A percentile compares a stretch with the other conserved stretches of the same genome.
Evolutionary conservation across 805 yeast genomes (phyloP).

Genomic region (Yarrowia sp.): DNA sequence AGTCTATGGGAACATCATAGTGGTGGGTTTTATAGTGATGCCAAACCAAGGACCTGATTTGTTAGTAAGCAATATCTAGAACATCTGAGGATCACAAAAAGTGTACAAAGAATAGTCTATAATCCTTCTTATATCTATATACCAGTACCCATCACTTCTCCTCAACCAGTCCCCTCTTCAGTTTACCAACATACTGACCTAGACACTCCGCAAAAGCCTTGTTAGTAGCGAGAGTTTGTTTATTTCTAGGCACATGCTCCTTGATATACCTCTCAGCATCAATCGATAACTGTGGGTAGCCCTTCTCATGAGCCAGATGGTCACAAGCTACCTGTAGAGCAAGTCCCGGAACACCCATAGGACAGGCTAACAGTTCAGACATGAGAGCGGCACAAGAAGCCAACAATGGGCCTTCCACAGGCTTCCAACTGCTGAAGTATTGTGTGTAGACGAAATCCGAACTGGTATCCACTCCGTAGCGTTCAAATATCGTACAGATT

Average conservation of each 20-base stretch:
- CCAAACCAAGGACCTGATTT: too few species aligned
- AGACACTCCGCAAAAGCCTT: background rate
- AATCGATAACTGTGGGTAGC: background rate
- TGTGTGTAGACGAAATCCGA: background rate
- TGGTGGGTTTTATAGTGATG: too few species aligned
- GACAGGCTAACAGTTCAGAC: background rate
- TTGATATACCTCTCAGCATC: background rate
- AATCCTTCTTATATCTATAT: too few species aligned
- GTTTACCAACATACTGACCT: background rate
- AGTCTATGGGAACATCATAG: too few species aligned
- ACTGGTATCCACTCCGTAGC: background rate
- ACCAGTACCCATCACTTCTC: too few species aligned
- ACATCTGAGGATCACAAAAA: too few species aligned
- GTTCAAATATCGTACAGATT: background rate
- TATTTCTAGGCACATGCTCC: slow-evolving; percentile 1
- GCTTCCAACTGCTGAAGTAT: slow-evolving; percentile 3
- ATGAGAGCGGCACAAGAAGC: slow-evolving; percentile 2
- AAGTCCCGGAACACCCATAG: slow-evolving; percentile 5
- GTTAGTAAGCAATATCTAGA: too few species aligned
- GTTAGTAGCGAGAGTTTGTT: background rate
- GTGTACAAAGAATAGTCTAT: too few species aligned
- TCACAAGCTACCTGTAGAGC: slow-evolving; percentile 3
- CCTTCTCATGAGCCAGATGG: background rate
- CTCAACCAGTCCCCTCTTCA: background rate
- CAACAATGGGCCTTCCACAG: background rate